Conservation (phyloP, 257 asterid genomes). For the Coffea eugenioides region DNA sequence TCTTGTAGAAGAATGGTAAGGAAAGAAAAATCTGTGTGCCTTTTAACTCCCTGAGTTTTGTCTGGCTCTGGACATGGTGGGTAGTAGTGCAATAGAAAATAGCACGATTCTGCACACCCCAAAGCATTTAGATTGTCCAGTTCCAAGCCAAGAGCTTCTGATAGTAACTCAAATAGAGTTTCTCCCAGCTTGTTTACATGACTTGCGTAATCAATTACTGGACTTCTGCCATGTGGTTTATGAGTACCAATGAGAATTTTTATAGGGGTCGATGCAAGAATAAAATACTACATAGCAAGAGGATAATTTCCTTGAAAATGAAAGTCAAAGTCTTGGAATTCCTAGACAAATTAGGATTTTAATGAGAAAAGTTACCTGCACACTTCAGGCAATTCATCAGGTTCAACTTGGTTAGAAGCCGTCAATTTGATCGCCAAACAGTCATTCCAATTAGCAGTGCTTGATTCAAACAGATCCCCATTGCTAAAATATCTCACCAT, state of each 20-base stretch:
- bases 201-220: too few species aligned
- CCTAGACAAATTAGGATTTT: too few species aligned
- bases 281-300: neutral
- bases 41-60: conserved; percentile 56
- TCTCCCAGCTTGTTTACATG: too few species aligned
- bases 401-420: conserved; percentile 20
- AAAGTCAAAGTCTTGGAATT: neutral
- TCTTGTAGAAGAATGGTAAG: conserved; percentile 65
- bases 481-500: too few species aligned
- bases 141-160: too few species aligned
- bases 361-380: conserved; percentile 44
- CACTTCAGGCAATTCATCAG: conserved; percentile 48
- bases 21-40: conserved; percentile 61
- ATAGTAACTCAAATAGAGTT: too few species aligned
- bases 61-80: conserved; percentile 77
- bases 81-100: conserved; percentile 53
- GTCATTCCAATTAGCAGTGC: conserved; percentile 63
- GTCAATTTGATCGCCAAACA: conserved; percentile 39
- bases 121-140: too few species aligned
- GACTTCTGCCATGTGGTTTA: too few species aligned
- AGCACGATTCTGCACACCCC: conserved; percentile 9
- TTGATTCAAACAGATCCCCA: too few species aligned
- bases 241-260: too few species aligned
- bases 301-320: neutral
- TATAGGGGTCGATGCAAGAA: too few species aligned